Percentiles rank a stretch among this genome's conserved stretches.
These are phyloP conservation scores for Biscutella auriculata DNA, from an alignment of 441 rosid species.

Conservation along the genomic window DNA sequence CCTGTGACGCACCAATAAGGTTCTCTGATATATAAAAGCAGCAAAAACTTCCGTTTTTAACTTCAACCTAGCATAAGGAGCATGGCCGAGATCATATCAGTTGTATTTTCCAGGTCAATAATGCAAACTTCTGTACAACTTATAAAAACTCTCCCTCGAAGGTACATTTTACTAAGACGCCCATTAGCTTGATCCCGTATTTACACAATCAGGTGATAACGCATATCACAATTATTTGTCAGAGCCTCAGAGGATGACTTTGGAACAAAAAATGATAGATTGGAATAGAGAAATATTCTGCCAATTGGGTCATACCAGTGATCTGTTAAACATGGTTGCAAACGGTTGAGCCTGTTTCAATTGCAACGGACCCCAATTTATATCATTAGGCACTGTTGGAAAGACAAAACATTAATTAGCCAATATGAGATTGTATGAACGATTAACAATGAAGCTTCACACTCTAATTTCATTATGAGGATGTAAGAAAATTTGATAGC, in stretches of 20 bases:
- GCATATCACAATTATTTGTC: not conserved
- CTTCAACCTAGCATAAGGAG: conserved; percentile 49
- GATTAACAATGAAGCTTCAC: not conserved
- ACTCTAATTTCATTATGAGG: conserved; percentile 5
- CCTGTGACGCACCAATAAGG: conserved; percentile 33
- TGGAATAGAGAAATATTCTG: not conserved
- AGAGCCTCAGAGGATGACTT: not conserved
- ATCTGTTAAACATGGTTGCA: conserved; percentile 49
- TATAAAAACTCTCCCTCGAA: not conserved
- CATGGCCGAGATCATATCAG: not conserved
- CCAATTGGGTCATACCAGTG: conserved; percentile 50
- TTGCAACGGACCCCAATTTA: conserved; percentile 29
- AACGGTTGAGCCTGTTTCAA: conserved; percentile 44
- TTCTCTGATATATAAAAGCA: conserved; percentile 75
- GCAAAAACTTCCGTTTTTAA: conserved; percentile 45
- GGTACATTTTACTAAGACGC: not conserved
- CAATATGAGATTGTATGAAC: conserved; percentile 7
- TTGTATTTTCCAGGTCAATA: not conserved
- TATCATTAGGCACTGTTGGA: conserved; percentile 30
- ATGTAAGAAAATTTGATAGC: not conserved
- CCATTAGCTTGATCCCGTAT: not conserved
- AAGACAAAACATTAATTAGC: conserved; percentile 12
- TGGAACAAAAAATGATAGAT: not conserved
- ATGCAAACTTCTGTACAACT: not conserved
- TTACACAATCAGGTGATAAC: not conserved